Conservation (phyloP, 306 rosid species). For the Bauhinia variegata region DNA sequence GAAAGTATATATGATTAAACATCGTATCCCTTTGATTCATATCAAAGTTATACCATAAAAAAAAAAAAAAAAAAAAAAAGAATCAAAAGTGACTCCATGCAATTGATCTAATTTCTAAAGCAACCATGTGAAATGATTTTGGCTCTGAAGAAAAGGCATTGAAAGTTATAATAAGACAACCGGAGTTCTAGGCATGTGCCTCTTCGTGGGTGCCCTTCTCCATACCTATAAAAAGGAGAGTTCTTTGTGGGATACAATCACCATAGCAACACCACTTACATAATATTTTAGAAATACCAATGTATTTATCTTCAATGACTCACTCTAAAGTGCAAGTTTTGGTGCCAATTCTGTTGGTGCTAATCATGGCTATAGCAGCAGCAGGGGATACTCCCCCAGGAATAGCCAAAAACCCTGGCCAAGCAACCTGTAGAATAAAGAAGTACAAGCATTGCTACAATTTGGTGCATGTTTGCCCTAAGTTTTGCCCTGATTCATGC, state of each 20-base stretch:
- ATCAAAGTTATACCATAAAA: constrained; percentile 24
- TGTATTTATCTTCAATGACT: constrained; percentile 27
- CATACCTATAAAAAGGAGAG: constrained; percentile 44
- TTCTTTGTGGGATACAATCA: constrained; percentile 9
- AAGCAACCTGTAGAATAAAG: constrained; percentile 49
- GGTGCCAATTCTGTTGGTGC: constrained; percentile 29
- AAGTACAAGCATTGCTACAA: constrained; percentile 64
- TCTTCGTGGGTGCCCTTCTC: background rate
- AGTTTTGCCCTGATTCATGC: constrained; percentile 58
- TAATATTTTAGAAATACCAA: background rate
- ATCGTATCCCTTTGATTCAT: constrained; percentile 28
- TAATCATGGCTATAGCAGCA: constrained; percentile 25
- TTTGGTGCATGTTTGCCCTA: constrained; percentile 62
- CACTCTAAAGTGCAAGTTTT: constrained; percentile 6
- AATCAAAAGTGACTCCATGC: background rate
- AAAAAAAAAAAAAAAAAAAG: background rate
- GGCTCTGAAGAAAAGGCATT: constrained; percentile 1
- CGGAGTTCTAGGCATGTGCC: constrained; percentile 26
- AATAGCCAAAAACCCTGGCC: constrained; percentile 51
- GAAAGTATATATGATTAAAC: too few species aligned
- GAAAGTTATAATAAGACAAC: constrained; percentile 16
- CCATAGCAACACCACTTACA: background rate
- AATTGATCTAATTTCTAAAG: constrained; percentile 20
- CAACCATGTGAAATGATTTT: constrained; percentile 38
- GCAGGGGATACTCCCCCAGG: constrained; percentile 50